Percentiles rank a stretch among this genome's conserved stretches.
Evolutionary conservation across 2,329 filamentous ascomycete species (phyloP).

Genomic region (Botrytis pseudocinerea): DNA sequence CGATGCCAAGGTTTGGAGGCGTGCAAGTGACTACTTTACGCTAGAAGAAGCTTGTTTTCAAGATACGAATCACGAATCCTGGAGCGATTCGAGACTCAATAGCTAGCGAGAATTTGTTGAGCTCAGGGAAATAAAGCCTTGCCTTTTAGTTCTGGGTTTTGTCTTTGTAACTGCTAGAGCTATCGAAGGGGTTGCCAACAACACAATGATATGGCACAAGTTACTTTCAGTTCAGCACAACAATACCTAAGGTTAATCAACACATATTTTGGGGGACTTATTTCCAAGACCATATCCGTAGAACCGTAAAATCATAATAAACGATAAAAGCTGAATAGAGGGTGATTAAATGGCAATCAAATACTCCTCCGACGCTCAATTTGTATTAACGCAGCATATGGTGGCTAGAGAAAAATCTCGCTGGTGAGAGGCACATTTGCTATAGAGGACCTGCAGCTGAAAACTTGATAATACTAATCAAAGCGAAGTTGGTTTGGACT

Average conservation of each 20-base stretch:
- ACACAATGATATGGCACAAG: neutral
- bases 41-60: neutral
- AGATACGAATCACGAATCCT: neutral
- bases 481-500: neutral
- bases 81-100: neutral
- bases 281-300: neutral
- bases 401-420: neutral
- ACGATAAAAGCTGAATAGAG: neutral
- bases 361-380: neutral
- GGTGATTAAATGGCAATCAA: neutral
- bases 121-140: neutral
- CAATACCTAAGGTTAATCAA: neutral
- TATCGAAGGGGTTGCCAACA: accelerated
- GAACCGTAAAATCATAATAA: neutral
- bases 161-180: too few relatives aligned
- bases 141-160: neutral
- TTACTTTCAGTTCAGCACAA: neutral
- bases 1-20: neutral
- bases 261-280: neutral
- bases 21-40: neutral
- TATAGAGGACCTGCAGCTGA: neutral
- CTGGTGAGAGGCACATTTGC: neutral
- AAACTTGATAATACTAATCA: neutral
- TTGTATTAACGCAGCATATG: neutral
- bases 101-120: neutral